Evolutionary conservation across 306 rosid genomes (phyloP), one percentile per base, ranked within the genome.

Genomic region (Ochetophila trinervis): DNA sequence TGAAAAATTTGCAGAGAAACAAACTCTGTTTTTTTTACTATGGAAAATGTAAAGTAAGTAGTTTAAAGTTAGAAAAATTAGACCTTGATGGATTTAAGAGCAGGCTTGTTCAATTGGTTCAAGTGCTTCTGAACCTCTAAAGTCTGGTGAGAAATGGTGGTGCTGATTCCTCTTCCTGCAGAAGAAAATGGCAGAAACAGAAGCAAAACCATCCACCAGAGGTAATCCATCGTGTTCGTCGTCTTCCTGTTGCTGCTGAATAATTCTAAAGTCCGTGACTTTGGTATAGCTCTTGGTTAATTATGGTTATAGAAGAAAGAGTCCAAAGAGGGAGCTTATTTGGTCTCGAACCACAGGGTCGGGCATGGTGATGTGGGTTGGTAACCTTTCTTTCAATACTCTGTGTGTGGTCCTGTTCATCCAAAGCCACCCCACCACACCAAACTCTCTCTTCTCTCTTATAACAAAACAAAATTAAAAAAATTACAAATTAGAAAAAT

Each of bases 61-160:
- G n/a, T n/a, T n/a, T n/a, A n/a, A 18, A 27, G 1, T 6, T 32
- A 66, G 23, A 32, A n/a, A 14, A n/a, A 14, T 21, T 15, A n/a
- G 58, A 93, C 96, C 96, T 88, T 76, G 55, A 94, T 90, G 86
- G 80, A 79, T 65, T 90, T 86, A 9, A 85, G 77, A 70, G 97
- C 74, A 36, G 88, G 85, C 62, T 94, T 94, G 81, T 94, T 94
- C 74, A 94, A 74, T n/a, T 93, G 91, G 68, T 82, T 80, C 81
- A 94, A 83, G 67, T 84, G 99, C 83, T 78, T 90, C 59, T 70
- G 79, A 32, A 88, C 82, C 65, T 88, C 95, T 62, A 88, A 78
- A 58, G 74, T 83, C 78, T 88, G 96, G 66, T 80, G 79, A 30
- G 90, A 75, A 1, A 49, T 4, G 59, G 32, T 27, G 32, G 3